Evolutionary conservation across 345 rosid species (phyloP).

Genomic region (Tarenaya hassleriana): DNA sequence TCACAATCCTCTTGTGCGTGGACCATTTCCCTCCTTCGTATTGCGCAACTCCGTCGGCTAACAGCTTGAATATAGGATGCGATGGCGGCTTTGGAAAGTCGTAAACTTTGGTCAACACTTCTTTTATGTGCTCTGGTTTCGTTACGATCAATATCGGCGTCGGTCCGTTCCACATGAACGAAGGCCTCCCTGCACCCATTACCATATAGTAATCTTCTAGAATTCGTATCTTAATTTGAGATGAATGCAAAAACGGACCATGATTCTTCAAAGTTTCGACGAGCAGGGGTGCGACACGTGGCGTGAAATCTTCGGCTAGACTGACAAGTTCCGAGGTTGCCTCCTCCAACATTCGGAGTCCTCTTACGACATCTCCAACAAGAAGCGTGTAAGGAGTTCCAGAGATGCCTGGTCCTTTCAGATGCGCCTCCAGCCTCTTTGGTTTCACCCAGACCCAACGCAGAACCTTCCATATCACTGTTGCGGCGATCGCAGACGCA

Average conservation of each 20-base stretch:
- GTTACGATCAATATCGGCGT: conserved; percentile 31
- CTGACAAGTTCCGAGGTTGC: conserved; percentile 25
- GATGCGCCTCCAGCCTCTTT: conserved; percentile 27
- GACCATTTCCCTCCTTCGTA: conserved; percentile 42
- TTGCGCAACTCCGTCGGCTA: conserved; percentile 24
- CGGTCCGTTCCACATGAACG: conserved; percentile 41
- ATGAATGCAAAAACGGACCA: conserved; percentile 14
- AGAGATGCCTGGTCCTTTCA: conserved; percentile 29
- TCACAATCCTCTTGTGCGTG: conserved; percentile 34
- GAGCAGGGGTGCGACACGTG: conserved; percentile 23
- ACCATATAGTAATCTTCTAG: neutral
- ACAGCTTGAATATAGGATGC: conserved; percentile 14
- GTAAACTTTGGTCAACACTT: conserved; percentile 27
- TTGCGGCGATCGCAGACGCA: conserved; percentile 3
- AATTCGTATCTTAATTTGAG: no score
- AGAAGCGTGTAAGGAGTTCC: conserved; percentile 30
- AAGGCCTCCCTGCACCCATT: conserved; percentile 32
- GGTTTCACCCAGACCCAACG: conserved; percentile 37
- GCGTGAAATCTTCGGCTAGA: conserved; percentile 21
- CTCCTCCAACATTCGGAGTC: conserved; percentile 11
- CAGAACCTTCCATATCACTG: conserved; percentile 25
- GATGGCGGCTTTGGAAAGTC: conserved; percentile 28
- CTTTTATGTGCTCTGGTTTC: conserved; percentile 36
- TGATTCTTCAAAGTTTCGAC: conserved; percentile 20
- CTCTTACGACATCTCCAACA: conserved; percentile 26